A percentile compares a stretch with the other conserved stretches of the same genome.
phyloP scores from a whole-genome alignment of 2,329 filamentous ascomycete species.

The Trichoderma breve region DNA sequence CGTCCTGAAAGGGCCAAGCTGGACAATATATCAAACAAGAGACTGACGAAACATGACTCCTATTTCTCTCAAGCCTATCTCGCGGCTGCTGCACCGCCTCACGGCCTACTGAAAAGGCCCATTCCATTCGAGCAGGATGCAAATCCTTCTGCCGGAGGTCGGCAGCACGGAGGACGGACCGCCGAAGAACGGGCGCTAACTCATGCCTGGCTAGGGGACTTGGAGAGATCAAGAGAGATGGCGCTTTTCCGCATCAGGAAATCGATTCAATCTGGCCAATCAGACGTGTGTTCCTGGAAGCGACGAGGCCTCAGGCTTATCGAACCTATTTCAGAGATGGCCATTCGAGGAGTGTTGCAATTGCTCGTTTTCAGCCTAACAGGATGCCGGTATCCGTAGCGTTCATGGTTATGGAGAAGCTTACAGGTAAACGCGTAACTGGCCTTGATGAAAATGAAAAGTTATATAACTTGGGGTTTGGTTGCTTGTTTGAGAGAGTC shows the following conservation, averaged over 20 bases:
- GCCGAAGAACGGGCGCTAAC: background rate
- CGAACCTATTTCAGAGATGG: background rate
- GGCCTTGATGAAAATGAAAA: background rate
- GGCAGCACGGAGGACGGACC: background rate
- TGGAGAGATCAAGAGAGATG: background rate
- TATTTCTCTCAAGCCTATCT: background rate
- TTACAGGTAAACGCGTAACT: background rate
- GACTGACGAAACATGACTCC: background rate
- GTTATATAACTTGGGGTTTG: background rate
- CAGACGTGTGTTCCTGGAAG: background rate
- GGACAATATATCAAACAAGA: background rate
- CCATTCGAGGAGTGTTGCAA: background rate
- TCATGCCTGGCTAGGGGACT: background rate
- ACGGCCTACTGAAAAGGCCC: background rate
- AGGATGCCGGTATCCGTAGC: background rate
- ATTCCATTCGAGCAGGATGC: slow-evolving; percentile 4
- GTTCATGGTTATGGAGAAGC: background rate
- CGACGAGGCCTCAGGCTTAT: background rate
- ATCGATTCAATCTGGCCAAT: slow-evolving; percentile 9
- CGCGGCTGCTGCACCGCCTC: slow-evolving; percentile 13
- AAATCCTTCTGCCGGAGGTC: background rate
- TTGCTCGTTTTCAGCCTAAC: background rate
- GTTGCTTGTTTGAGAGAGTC: background rate
- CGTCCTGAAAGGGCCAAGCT: background rate
- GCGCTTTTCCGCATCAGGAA: background rate